phyloP scores from a whole-genome alignment of 345 rosid species.

The Clarkia xantiana region DNA sequence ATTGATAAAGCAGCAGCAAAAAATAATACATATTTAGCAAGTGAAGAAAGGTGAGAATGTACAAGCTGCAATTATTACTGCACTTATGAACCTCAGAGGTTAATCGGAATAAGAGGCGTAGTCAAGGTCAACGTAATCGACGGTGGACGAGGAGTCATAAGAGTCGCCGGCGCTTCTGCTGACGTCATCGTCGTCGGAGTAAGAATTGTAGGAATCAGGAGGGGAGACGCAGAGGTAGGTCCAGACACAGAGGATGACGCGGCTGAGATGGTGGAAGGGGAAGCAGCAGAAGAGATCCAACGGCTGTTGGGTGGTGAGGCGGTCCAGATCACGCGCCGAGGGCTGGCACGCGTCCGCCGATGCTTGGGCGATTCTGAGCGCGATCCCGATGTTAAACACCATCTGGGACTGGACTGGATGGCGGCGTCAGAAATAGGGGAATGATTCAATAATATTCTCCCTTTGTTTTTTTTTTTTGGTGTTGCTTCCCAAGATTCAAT shows the following conservation, averaged over 20 bases:
- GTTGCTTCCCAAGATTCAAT: not conserved
- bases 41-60: too few relatives aligned
- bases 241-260: conserved; percentile 37
- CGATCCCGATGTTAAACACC: conserved; percentile 40
- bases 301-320: conserved; percentile 29
- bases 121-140: conserved; percentile 19
- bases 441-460: not conserved
- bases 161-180: conserved; percentile 8
- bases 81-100: not conserved
- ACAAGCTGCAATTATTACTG: conserved; percentile 1
- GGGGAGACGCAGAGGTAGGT: conserved; percentile 52
- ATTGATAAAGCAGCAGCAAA: too few relatives aligned
- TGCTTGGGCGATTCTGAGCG: conserved; percentile 27
- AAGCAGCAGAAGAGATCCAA: conserved; percentile 51
- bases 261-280: conserved; percentile 55
- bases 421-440: too few relatives aligned
- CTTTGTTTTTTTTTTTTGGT: not conserved
- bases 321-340: conserved; percentile 21
- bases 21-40: too few relatives aligned
- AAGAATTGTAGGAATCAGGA: conserved; percentile 36
- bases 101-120: conserved; percentile 16
- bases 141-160: conserved; percentile 6
- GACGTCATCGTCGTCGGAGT: conserved; percentile 12
- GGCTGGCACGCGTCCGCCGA: conserved; percentile 38
- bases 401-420: conserved; percentile 16